Conservation (phyloP, 371 early-diverging fungal genomes). For the Mucor saturninus region DNA sequence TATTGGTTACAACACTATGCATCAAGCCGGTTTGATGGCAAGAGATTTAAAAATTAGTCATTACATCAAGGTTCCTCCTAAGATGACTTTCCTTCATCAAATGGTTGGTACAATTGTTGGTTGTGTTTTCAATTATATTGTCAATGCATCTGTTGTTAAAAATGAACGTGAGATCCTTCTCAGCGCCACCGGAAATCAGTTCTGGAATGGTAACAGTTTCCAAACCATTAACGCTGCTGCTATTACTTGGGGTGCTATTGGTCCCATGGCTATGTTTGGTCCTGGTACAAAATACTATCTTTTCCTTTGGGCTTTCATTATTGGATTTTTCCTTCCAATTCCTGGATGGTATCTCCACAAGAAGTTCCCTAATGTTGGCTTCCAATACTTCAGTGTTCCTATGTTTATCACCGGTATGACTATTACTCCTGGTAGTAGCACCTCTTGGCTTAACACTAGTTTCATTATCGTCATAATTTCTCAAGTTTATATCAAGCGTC, state of each 20-base stretch:
- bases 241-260: slow-evolving; percentile 78
- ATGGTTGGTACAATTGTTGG: slow-evolving; percentile 67
- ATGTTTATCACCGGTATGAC: slow-evolving; percentile 51
- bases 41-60: slow-evolving; percentile 75
- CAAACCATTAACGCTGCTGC: slow-evolving; percentile 64
- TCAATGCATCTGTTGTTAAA: slow-evolving; percentile 46
- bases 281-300: slow-evolving; percentile 64
- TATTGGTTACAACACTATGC: slow-evolving; percentile 59
- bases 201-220: slow-evolving; percentile 60
- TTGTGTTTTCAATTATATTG: slow-evolving; percentile 57
- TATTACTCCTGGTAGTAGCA: slow-evolving; percentile 45
- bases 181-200: slow-evolving; percentile 45
- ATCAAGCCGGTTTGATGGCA: slow-evolving; percentile 58
- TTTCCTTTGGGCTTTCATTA: slow-evolving; percentile 53
- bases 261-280: slow-evolving; percentile 74
- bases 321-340: slow-evolving; percentile 35
- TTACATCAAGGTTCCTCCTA: slow-evolving; percentile 79
- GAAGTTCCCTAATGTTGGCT: slow-evolving; percentile 43
- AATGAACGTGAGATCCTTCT: slow-evolving; percentile 48
- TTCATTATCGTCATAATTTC: slow-evolving; percentile 44
- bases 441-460: slow-evolving; percentile 47
- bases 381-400: slow-evolving; percentile 49
- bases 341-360: slow-evolving; percentile 42
- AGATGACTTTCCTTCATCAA: slow-evolving; percentile 63
- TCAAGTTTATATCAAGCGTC: slow-evolving; percentile 55